Conservation (phyloP, 2,329 filamentous ascomycete species). For the Pseudocercospora cruenta region DNA sequence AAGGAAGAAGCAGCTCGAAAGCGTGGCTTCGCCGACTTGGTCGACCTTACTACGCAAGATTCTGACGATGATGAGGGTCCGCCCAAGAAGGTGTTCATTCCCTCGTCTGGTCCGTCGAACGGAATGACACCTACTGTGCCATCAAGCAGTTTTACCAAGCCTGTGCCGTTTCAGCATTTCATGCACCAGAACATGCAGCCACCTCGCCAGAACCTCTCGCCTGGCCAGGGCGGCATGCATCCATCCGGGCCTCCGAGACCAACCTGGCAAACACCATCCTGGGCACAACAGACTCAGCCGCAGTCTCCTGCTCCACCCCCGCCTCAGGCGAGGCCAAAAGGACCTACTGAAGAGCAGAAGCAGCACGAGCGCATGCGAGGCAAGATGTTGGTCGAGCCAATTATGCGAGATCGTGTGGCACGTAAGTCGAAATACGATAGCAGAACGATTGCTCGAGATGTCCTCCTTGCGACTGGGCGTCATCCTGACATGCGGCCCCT, state of each 20-base stretch:
- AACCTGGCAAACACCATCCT: not conserved
- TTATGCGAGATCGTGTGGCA: conserved; percentile 53
- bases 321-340: conserved; percentile 26
- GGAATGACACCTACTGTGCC: conserved; percentile 13
- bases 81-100: conserved; percentile 41
- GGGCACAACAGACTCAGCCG: conserved; percentile 10
- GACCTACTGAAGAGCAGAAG: conserved; percentile 34
- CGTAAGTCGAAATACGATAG: conserved; percentile 61
- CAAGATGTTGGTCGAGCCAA: conserved; percentile 46
- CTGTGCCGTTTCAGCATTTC: conserved; percentile 24
- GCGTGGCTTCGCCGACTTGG: conserved; percentile 56
- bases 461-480: conserved; percentile 63
- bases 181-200: conserved; percentile 11
- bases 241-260: conserved; percentile 1
- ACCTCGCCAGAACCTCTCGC: not conserved
- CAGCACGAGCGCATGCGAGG: conserved; percentile 38
- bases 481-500: conserved; percentile 63
- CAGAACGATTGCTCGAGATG: conserved; percentile 65
- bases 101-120: conserved; percentile 14
- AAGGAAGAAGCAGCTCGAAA: conserved; percentile 62
- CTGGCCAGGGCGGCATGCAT: conserved; percentile 9
- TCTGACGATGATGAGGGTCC: conserved; percentile 52
- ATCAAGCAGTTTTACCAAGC: conserved; percentile 21
- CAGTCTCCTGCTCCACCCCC: conserved; percentile 14
- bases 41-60: conserved; percentile 53